Base-by-base conservation (phyloP, 164 flowering plant species). In the Aristolochia contorta region DNA sequence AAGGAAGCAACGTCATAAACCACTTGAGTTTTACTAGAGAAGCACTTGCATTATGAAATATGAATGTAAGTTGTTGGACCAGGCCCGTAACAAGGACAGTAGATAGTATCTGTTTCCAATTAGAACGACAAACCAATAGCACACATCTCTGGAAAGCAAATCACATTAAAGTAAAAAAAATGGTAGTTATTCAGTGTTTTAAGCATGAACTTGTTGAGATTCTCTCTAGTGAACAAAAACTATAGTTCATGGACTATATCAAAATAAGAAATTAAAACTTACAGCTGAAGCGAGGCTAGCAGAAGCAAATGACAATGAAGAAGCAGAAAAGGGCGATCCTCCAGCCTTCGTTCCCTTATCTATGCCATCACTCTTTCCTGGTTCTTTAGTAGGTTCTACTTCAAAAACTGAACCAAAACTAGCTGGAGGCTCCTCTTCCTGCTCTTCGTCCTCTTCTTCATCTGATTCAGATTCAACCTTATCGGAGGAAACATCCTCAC, bases 321-420 rank as follows among this genome's bases (percentile, higher is more conserved):
- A 64, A 19, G 95, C 48, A 55, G 95, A 78, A 72, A 92, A 92
- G 6, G 94, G 83, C 23, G 91, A 75, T 19, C 68, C 75, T 46
- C 80, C 77, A 23, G 78, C 72, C 57, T 63, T 77, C 12, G 59
- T 77, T 51, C 71, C 77, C 43, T 37, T 37, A 1, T 37, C 43
- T 52, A 76, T 78, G 45, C 70, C 67, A 6, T 70, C 84, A 49
- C 58, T 73, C 25, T 72, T 77, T 60, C 55, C 25, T 0, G 62
- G 12, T 53, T 69, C 72, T 64, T 63, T 69, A 60, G 73, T 78
- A 14, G 32, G 66, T 62, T 58, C 21, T 16, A 14, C 63, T 47
- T 52, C 24, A 56, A 59, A 5, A 67, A 73, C 80, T 57, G 84
- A 76, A 12, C 96, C 96, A 68, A 92, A 92, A 74, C 95, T 89